A percentile compares a stretch with the other conserved stretches of the same genome.
Evolutionary conservation across 768 basidiomycete genomes (phyloP).

Genomic region (Termitomyces sp.): DNA sequence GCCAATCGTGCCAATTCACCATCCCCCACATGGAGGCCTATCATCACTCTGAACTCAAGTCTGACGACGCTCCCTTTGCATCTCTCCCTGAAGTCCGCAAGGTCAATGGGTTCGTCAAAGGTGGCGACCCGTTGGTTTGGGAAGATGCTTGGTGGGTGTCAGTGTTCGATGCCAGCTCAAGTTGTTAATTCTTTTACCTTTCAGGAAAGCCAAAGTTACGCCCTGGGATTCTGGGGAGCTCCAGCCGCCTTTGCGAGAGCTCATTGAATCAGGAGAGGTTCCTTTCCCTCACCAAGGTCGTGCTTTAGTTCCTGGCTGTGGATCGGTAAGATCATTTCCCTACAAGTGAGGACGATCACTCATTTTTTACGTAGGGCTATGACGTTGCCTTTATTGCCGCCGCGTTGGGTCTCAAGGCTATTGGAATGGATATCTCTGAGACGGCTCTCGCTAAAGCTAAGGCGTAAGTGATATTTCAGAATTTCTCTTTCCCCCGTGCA

Average conservation of each 20-base stretch:
- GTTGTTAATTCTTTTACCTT: not conserved
- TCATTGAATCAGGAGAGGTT: constrained; percentile 40
- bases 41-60: not conserved
- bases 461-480: constrained; percentile 18
- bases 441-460: constrained; percentile 46
- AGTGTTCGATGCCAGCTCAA: not conserved
- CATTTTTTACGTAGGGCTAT: constrained; percentile 42
- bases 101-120: constrained; percentile 17
- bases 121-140: constrained; percentile 21
- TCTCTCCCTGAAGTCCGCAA: constrained; percentile 4
- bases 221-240: constrained; percentile 26
- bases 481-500: not conserved
- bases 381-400: constrained; percentile 52
- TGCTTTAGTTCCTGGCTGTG: constrained; percentile 41
- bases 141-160: constrained; percentile 20
- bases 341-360: not conserved
- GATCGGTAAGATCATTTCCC: constrained; percentile 24
- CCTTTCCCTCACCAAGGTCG: constrained; percentile 34
- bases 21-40: not conserved
- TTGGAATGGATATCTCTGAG: constrained; percentile 52
- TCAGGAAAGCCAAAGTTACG: constrained; percentile 35
- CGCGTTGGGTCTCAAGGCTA: constrained; percentile 37
- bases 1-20: not conserved
- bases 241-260: constrained; percentile 51
- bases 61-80: not conserved